Evolutionary conservation across 257 asterid species (phyloP).

Genomic region (Fraxinus pennsylvanica): DNA sequence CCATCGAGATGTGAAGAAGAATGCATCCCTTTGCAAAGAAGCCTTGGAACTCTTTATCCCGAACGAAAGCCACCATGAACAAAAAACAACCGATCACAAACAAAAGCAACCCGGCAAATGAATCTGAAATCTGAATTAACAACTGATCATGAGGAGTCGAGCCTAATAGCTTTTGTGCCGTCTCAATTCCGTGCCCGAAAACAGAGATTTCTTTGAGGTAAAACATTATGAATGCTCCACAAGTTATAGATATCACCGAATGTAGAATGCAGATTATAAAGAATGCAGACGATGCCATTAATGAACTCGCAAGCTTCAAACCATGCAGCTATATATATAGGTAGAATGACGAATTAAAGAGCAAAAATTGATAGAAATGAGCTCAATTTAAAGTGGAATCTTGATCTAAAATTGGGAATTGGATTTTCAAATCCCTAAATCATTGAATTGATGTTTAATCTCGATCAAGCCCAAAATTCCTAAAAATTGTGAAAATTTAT

Average conservation of each 20-base stretch:
- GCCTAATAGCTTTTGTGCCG: constrained; percentile 55
- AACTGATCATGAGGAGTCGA: constrained; percentile 62
- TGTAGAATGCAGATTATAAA: constrained; percentile 42
- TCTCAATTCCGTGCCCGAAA: constrained; percentile 58
- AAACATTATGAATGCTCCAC: constrained; percentile 64
- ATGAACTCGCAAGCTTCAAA: background rate
- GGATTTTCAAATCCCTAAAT: constrained; percentile 14
- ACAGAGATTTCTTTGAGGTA: constrained; percentile 53
- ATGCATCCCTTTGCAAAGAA: constrained; percentile 64
- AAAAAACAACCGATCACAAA: constrained; percentile 51
- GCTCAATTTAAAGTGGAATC: background rate
- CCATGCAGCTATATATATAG: background rate
- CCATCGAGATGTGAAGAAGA: constrained; percentile 54
- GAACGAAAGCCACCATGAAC: constrained; percentile 69
- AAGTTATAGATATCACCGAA: constrained; percentile 41
- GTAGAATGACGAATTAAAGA: background rate
- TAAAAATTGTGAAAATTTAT: background rate
- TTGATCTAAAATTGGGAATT: constrained; percentile 29
- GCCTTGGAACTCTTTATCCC: constrained; percentile 63
- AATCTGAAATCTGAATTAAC: constrained; percentile 52
- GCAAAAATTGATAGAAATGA: background rate
- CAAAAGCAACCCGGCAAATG: constrained; percentile 63
- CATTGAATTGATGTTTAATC: constrained; percentile 15
- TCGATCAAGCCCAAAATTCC: background rate
- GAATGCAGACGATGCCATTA: constrained; percentile 48